Evolutionary conservation across 2,329 filamentous ascomycete species (phyloP), one percentile per base, ranked within the genome.

Genomic region (Spiromastix sp.): DNA sequence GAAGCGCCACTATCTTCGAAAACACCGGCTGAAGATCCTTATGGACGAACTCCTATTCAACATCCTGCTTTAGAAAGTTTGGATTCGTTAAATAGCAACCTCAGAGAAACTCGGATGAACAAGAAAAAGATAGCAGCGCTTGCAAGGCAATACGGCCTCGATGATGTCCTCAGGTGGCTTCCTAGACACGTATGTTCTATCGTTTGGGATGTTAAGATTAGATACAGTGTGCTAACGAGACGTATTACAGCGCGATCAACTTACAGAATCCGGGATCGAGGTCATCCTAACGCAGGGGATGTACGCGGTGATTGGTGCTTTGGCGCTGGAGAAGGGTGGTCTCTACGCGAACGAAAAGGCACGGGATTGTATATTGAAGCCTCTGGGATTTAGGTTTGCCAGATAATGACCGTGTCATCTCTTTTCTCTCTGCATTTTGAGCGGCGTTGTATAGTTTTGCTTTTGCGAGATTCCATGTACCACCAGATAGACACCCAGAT

Each of bases 241-340:
- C n/a, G 28, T 20, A 20, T 28, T n/a, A 11, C 42, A 79, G 72
- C 72, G 77, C 15, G 66, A 79, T 42, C 79, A 86, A 48, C 68
- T 93, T 36, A 57, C 71, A 34, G 63, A 66, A 12, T 94, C 85
- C 0, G 91, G 91, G 46, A 60, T 81, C 18, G 73, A 84, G 17
- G 67, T 79, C 3, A 79, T 96, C 16, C 65, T 93, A 37, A 74
- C 81, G 32, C 79, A 85, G 42, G 76, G 85, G 3, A 51, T 98
- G 37, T 85, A 86, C 55, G 85, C 87, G 30, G 81, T 98, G 37
- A 65, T 96, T 29, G 91, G 91, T 15, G 91, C 91, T 8, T 61
- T 98, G 35, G 79, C 85, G n/a, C 66, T 98, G 51, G 85, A 95
- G 59, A 78, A 82, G 47, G 91, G 91, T 30, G 82, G 81, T 24